Percentiles rank a stretch among this genome's conserved stretches.
phyloP scores from a whole-genome alignment of 441 rosid genomes.

The Cnidoscolus chayamansa region DNA sequence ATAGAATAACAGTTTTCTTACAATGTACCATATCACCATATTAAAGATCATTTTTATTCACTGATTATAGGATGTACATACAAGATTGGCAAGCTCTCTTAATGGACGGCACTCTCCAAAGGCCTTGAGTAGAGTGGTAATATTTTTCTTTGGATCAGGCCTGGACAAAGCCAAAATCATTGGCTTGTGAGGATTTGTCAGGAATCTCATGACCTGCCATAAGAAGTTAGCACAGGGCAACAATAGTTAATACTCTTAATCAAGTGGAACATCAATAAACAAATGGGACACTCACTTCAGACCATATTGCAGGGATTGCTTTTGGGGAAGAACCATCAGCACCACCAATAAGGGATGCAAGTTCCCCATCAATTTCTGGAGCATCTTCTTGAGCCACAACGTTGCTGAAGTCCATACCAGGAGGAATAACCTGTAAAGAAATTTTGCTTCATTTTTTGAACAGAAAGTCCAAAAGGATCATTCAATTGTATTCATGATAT shows the following conservation, averaged over 20 bases:
- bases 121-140: conserved; percentile 88
- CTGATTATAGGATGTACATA: conserved; percentile 29
- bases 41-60: conserved; percentile 4
- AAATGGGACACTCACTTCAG: conserved; percentile 58
- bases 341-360: conserved; percentile 51
- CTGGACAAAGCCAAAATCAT: conserved; percentile 95
- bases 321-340: conserved; percentile 82
- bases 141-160: conserved; percentile 95
- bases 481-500: background rate
- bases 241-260: background rate
- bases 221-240: conserved; percentile 15
- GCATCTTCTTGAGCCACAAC: conserved; percentile 86
- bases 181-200: conserved; percentile 92
- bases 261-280: background rate
- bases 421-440: conserved; percentile 76
- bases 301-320: conserved; percentile 83
- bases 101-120: conserved; percentile 92
- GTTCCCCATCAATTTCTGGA: conserved; percentile 77
- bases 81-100: conserved; percentile 95
- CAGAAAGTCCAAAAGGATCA: conserved; percentile 5
- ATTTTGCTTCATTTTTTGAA: conserved; percentile 15
- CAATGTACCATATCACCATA: background rate
- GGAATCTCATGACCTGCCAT: conserved; percentile 80
- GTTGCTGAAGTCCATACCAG: conserved; percentile 98
- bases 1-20: conserved; percentile 17